A percentile compares a stretch with the other conserved stretches of the same genome.
These are phyloP conservation scores for Aspergillus flavus DNA, from an alignment of 2,329 filamentous ascomycete species.

Conservation along the genomic window DNA sequence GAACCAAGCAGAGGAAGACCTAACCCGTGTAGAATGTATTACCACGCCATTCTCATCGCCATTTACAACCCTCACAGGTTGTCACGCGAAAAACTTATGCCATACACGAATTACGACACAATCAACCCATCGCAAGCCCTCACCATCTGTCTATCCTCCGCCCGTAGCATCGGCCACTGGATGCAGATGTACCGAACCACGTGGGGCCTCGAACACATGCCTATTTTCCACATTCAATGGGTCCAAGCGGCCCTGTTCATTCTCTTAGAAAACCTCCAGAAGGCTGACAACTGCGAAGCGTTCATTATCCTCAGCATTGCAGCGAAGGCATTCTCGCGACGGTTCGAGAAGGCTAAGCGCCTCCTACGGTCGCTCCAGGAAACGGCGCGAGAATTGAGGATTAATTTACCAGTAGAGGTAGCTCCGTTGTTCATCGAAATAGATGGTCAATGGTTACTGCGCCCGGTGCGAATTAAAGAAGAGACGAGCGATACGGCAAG, in stretches of 20 bases:
- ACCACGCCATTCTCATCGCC: constrained; percentile 39
- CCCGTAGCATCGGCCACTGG: constrained; percentile 29
- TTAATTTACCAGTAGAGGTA: constrained; percentile 26
- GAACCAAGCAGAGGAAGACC: constrained; percentile 7
- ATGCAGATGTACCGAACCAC: constrained; percentile 28
- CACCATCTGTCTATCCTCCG: constrained; percentile 26
- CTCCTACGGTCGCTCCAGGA: constrained; percentile 21
- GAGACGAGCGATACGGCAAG: constrained; percentile 1
- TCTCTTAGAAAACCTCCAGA: constrained; percentile 27
- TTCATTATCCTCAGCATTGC: constrained; percentile 29
- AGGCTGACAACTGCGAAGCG: constrained; percentile 24
- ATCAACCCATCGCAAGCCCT: constrained; percentile 15
- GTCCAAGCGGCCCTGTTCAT: constrained; percentile 32
- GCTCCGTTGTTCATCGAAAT: constrained; percentile 25
- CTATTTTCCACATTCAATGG: constrained; percentile 33
- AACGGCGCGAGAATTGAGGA: constrained; percentile 20
- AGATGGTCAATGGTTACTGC: neutral
- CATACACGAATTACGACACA: neutral
- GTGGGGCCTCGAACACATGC: constrained; percentile 38
- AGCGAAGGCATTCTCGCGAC: constrained; percentile 26
- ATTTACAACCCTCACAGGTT: constrained; percentile 30
- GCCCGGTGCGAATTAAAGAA: neutral
- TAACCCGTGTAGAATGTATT: constrained; percentile 35
- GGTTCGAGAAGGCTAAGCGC: constrained; percentile 21
- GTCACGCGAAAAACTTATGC: neutral